Evolutionary conservation across 2,329 filamentous ascomycete genomes (phyloP), one percentile per base, ranked within the genome.

Genomic region (Emydomyces testavorans): DNA sequence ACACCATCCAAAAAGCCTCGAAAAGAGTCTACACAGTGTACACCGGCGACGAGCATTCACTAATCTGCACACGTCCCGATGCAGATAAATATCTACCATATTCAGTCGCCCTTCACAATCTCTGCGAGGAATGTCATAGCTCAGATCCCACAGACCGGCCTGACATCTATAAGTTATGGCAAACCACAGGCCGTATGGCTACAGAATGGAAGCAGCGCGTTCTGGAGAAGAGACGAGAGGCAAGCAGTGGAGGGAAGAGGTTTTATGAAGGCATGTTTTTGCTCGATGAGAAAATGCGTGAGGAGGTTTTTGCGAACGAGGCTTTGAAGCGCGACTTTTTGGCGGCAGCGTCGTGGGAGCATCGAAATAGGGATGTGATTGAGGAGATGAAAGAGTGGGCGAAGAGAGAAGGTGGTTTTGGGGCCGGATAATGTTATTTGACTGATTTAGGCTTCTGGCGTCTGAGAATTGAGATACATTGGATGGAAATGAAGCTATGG

Each of bases 211-310:
- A 35, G 13, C 2, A 18, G 4, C 26, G 24, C 6, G 29, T 29
- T 15, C 32, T 28, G 28, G 24, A 40, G 11, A 49, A 48, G 18
- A 38, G 28, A 13, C 35, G 20, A 13, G 18, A 18, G 18, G 40
- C 46, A 18, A n/a, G 15, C 11, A 8, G 10, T 10, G 20, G 6
- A 8, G 20, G 45, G 3, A 16, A 34, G 8, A 4, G 34, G 15
- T 51, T 36, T 21, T 48, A 48, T 41, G 40, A 49, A 26, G 46
- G 45, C 24, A 48, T 39, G 39, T 20, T 51, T 13, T 11, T 51
- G n/a, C 24, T 41, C 13, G 39, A 36, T 15, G 28, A 29, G 6
- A 24, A 40, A 7, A 10, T 41, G n/a, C 31, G 45, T 13, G 6
- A 11, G n/a, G 18, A 26, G 28, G 28, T 51, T 34, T 51, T 40